These are phyloP conservation scores for Gaeumannomyces tritici DNA, from an alignment of 2,329 filamentous ascomycete genomes.

Conservation along the genomic window DNA sequence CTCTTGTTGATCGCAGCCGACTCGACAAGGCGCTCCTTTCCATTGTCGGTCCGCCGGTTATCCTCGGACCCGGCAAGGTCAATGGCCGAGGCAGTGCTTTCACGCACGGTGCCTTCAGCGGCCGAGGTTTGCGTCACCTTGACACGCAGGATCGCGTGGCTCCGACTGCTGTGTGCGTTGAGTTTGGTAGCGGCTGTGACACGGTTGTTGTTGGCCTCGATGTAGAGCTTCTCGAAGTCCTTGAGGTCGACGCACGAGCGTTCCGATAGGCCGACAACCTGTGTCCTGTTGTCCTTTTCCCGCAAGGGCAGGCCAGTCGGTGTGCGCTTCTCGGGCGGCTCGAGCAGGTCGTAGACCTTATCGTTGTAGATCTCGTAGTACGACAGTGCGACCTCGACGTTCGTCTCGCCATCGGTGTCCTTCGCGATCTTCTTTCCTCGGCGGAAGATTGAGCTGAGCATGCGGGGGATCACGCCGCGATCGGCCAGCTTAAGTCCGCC, in stretches of 20 bases:
- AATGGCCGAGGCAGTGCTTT: conserved; percentile 87
- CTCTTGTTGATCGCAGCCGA: conserved; percentile 97
- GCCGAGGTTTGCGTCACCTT: conserved; percentile 72
- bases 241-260: conserved; percentile 73
- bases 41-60: conserved; percentile 88
- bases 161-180: conserved; percentile 82
- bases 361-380: conserved; percentile 99
- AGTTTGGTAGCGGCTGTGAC: conserved; percentile 87
- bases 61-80: conserved; percentile 94
- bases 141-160: conserved; percentile 84
- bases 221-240: conserved; percentile 83
- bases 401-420: conserved; percentile 61
- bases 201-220: conserved; percentile 84
- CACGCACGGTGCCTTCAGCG: conserved; percentile 43
- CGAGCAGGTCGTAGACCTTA: conserved; percentile 85
- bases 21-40: conserved; percentile 84
- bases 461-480: conserved; percentile 75
- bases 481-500: conserved; percentile 80
- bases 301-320: conserved; percentile 70
- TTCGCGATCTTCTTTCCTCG: conserved; percentile 77
- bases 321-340: conserved; percentile 78
- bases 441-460: conserved; percentile 79
- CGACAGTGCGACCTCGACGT: conserved; percentile 66
- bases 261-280: conserved; percentile 79
- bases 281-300: conserved; percentile 78